A percentile compares a stretch with the other conserved stretches of the same genome.
phyloP scores from a whole-genome alignment of 73 alveolate species.

The Symbiodinium pilosum region DNA sequence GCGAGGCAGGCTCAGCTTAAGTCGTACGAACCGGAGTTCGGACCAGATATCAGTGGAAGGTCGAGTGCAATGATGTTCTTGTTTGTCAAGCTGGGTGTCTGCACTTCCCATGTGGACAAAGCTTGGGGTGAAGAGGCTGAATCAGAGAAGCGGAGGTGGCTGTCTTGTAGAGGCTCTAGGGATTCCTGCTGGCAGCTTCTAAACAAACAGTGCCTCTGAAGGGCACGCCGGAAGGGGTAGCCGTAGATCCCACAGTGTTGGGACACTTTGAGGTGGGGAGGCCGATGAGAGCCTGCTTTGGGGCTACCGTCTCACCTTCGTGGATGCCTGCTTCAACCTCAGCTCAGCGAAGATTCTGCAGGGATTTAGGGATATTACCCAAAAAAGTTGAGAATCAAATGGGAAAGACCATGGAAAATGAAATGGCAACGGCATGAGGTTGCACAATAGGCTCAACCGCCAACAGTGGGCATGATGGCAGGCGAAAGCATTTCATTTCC shows the following conservation, averaged over 20 bases:
- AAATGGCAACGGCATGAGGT: background rate
- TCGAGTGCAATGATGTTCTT: no score
- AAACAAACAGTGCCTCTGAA: background rate
- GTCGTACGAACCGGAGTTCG: background rate
- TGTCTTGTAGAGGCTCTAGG: no score
- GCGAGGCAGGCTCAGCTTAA: background rate
- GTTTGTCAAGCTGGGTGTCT: no score
- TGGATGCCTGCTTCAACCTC: slow-evolving; percentile 17
- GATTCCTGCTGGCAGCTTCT: no score
- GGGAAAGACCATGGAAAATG: no score
- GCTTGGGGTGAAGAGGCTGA: background rate
- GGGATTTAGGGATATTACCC: background rate
- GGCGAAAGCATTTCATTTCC: no score
- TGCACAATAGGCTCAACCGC: background rate
- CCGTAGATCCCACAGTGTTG: no score
- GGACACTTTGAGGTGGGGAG: background rate
- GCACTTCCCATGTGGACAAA: no score
- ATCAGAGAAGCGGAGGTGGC: no score
- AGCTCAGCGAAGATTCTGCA: background rate
- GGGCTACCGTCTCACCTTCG: slow-evolving; percentile 70
- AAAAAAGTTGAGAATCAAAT: background rate
- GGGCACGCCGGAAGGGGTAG: no score
- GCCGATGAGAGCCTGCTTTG: slow-evolving; percentile 65
- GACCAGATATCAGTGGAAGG: no score
- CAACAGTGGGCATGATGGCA: no score